phyloP scores from a whole-genome alignment of 371 early-diverging fungal species.

The Phascolomyces articulosus region DNA sequence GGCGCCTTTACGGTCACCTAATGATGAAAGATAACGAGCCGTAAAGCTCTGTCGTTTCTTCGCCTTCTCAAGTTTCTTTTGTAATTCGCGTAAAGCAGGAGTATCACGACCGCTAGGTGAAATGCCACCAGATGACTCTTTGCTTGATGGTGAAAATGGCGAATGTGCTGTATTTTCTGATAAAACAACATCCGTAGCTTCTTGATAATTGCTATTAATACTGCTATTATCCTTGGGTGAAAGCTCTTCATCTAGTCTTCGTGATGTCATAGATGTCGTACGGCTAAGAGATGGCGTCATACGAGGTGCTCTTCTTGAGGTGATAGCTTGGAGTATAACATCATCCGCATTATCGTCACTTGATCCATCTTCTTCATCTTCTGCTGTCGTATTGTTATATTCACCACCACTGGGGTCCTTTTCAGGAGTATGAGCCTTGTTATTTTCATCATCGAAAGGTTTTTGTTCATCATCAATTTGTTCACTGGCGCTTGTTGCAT shows the following conservation, averaged over 20 bases:
- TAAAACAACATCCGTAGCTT: no score
- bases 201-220: no score
- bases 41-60: conserved; percentile 53
- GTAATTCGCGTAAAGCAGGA: conserved; percentile 28
- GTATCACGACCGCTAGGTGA: conserved; percentile 13
- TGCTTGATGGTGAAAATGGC: background rate
- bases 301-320: conserved; percentile 36
- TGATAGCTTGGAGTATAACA: conserved; percentile 35
- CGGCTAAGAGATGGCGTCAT: conserved; percentile 38
- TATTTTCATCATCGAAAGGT: conserved; percentile 33
- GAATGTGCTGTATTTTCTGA: background rate
- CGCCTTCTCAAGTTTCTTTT: conserved; percentile 36
- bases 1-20: conserved; percentile 5
- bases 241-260: background rate
- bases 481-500: conserved; percentile 8
- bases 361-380: conserved; percentile 40
- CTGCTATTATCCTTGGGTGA: background rate
- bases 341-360: conserved; percentile 48
- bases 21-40: conserved; percentile 37
- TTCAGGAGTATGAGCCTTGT: background rate
- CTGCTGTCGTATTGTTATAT: background rate
- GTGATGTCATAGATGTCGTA: conserved; percentile 24
- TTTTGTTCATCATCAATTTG: conserved; percentile 17
- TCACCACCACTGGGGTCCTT: background rate
- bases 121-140: conserved; percentile 1